Conservation (phyloP, 257 asterid species). For the Petunia axillaris region DNA sequence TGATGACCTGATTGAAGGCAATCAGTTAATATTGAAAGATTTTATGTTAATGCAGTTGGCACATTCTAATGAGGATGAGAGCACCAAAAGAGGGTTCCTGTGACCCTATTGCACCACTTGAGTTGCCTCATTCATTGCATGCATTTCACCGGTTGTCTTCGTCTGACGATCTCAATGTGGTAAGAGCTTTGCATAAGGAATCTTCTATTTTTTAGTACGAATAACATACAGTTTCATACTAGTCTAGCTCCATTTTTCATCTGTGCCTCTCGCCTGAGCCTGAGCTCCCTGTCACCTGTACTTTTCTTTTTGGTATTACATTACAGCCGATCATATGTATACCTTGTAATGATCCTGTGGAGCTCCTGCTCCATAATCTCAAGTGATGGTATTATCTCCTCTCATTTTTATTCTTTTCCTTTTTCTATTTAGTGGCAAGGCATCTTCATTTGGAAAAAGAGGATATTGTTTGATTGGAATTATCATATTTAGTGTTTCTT, state of each 20-base stretch:
- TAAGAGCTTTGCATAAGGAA: slow-evolving; percentile 27
- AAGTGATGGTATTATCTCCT: background rate
- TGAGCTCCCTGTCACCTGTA: background rate
- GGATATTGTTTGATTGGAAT: background rate
- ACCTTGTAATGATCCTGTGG: background rate
- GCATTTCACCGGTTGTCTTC: slow-evolving; percentile 68
- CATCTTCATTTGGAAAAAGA: background rate
- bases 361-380: background rate
- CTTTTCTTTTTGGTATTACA: background rate
- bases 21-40: slow-evolving; percentile 20
- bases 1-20: background rate
- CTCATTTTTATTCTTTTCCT: background rate
- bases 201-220: background rate
- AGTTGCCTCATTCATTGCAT: slow-evolving; percentile 88
- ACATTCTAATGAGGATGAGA: slow-evolving; percentile 86
- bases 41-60: slow-evolving; percentile 65
- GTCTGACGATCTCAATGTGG: slow-evolving; percentile 66
- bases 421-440: background rate
- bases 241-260: background rate
- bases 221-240: background rate
- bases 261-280: background rate
- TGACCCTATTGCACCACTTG: slow-evolving; percentile 87
- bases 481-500: background rate
- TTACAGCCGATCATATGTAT: background rate
- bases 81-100: slow-evolving; percentile 59